A percentile compares a stretch with the other conserved stretches of the same genome.
These are phyloP conservation scores for Helotiales sp. DNA, from an alignment of 2,329 filamentous ascomycete genomes.

Conservation along the genomic window DNA sequence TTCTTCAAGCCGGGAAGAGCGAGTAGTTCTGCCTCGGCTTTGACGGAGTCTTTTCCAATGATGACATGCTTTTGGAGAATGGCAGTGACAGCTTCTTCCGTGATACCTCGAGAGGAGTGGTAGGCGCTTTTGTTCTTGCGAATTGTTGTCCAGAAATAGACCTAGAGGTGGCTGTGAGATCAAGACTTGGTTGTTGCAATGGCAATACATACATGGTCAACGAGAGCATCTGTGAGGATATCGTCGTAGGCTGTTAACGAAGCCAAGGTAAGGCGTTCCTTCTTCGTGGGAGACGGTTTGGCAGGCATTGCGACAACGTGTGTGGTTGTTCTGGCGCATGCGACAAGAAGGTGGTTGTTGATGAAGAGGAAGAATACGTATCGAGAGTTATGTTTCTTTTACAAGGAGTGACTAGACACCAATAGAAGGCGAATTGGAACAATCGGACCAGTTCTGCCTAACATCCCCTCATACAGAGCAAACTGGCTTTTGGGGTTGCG, in stretches of 20 bases:
- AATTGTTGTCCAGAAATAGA: slow-evolving; percentile 94
- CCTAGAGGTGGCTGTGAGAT: slow-evolving; percentile 49
- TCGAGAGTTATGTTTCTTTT: not conserved
- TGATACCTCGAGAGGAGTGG: slow-evolving; percentile 77
- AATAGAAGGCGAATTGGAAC: slow-evolving; percentile 1
- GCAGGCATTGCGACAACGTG: slow-evolving; percentile 39
- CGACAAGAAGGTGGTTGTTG: slow-evolving; percentile 5
- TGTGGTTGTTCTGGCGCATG: slow-evolving; percentile 5
- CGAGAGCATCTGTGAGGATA: slow-evolving; percentile 88
- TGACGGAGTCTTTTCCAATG: slow-evolving; percentile 67
- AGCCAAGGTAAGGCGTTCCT: slow-evolving; percentile 76
- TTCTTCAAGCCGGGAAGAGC: slow-evolving; percentile 71
- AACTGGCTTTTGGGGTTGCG: not conserved
- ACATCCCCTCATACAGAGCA: not conserved
- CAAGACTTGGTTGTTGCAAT: not conserved
- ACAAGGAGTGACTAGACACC: slow-evolving; percentile 9
- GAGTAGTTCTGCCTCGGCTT: slow-evolving; percentile 72
- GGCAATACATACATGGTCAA: slow-evolving; percentile 77
- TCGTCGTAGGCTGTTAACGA: slow-evolving; percentile 95
- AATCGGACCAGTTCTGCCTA: not conserved
- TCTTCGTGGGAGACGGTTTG: slow-evolving; percentile 52
- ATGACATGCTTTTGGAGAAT: slow-evolving; percentile 68
- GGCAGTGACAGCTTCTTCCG: slow-evolving; percentile 56
- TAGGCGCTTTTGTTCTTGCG: slow-evolving; percentile 92
- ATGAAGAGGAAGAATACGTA: not conserved